A percentile compares a stretch with the other conserved stretches of the same genome.
Evolutionary conservation across 139 green algal species (phyloP).

Genomic region (Volvox africanus): DNA sequence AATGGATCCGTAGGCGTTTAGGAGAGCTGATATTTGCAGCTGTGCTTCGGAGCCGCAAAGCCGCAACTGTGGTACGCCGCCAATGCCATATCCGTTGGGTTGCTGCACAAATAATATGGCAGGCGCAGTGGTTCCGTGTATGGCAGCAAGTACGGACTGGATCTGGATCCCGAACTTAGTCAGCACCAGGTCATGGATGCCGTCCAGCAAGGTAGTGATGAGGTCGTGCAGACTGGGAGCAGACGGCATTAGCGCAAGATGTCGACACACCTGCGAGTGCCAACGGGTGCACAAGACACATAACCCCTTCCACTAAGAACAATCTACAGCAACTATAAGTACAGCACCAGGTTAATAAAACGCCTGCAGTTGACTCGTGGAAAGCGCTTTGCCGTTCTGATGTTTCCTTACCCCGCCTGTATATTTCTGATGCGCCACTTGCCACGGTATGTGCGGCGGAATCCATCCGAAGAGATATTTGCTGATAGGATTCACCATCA

Average conservation of each 20-base stretch:
- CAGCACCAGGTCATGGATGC: neutral
- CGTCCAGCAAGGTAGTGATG: neutral
- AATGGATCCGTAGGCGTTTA: neutral
- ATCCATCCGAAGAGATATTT: too few species aligned
- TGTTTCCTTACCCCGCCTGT: too few species aligned
- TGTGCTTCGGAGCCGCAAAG: neutral
- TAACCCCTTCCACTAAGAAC: too few species aligned
- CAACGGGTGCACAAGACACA: too few species aligned
- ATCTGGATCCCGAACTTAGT: neutral
- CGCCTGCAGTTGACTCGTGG: too few species aligned
- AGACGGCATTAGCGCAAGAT: neutral
- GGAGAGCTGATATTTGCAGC: neutral
- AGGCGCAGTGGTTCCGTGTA: neutral
- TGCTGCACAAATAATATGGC: constrained; percentile 6
- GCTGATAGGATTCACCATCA: too few species aligned
- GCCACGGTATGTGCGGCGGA: too few species aligned
- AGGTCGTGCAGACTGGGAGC: neutral
- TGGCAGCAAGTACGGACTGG: neutral
- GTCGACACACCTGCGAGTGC: neutral
- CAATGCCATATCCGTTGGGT: neutral
- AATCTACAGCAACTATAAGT: too few species aligned
- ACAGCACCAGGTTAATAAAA: too few species aligned
- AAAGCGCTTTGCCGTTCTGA: too few species aligned
- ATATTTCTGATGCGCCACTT: too few species aligned
- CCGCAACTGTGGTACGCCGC: neutral